Percentiles rank a stretch among this genome's conserved stretches.
Evolutionary conservation across 2,329 filamentous ascomycete species (phyloP).

Genomic region (Colletotrichum horii): DNA sequence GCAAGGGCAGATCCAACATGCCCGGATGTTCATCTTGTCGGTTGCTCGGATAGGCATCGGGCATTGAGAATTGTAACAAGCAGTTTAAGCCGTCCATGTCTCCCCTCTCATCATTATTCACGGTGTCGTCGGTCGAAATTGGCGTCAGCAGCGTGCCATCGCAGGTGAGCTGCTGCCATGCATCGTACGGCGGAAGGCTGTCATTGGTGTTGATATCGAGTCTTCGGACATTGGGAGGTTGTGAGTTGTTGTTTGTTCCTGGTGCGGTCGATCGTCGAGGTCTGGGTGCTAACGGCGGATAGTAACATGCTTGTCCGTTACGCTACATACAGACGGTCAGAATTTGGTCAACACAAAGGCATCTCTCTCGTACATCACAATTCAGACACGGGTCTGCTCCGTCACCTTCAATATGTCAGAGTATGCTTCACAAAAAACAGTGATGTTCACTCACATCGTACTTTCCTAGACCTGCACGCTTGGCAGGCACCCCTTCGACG

Average conservation of each 20-base stretch:
- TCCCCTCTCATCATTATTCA: neutral
- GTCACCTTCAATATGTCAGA: neutral
- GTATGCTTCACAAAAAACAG: neutral
- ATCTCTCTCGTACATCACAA: neutral
- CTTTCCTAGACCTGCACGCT: conserved; percentile 10
- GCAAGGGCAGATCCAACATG: neutral
- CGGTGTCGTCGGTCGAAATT: neutral
- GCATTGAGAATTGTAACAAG: neutral
- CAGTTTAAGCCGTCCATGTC: neutral
- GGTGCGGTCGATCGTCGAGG: neutral
- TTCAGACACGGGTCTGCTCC: conserved; percentile 13
- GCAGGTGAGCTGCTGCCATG: neutral
- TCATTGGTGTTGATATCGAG: neutral
- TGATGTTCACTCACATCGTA: conserved; percentile 5
- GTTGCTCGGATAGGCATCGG: neutral
- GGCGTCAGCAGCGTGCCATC: neutral
- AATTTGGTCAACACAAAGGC: neutral
- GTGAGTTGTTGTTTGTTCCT: neutral
- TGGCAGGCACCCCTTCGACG: conserved; percentile 15
- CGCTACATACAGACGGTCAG: neutral
- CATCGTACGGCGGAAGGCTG: neutral
- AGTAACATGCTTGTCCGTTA: conserved; percentile 11
- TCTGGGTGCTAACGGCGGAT: conserved; percentile 1
- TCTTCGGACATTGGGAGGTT: neutral
- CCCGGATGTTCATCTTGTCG: neutral